phyloP scores from a whole-genome alignment of 2,329 filamentous ascomycete genomes.

The Neonectria coccinea region DNA sequence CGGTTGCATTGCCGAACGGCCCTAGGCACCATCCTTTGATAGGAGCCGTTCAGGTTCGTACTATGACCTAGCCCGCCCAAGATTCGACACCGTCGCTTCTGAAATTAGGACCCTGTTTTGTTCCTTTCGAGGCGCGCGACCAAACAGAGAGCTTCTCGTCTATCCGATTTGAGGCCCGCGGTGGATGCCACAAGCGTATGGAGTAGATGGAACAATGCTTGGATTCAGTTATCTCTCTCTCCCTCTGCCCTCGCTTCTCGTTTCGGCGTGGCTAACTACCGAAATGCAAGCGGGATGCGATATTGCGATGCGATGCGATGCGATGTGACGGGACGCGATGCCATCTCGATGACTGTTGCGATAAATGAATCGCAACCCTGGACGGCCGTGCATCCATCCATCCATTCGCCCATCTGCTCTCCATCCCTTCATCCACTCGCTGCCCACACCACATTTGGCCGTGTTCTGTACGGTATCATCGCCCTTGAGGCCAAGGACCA shows the following conservation, averaged over 20 bases:
- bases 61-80: conserved; percentile 22
- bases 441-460: neutral
- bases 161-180: conserved; percentile 21
- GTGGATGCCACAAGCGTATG: conserved; percentile 9
- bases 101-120: conserved; percentile 34
- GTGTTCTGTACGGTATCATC: conserved; percentile 9
- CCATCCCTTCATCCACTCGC: conserved; percentile 20
- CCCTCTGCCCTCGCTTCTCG: conserved; percentile 1
- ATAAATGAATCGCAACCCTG: neutral
- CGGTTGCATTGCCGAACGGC: neutral
- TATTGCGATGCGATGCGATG: conserved; percentile 13
- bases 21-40: neutral
- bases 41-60: neutral
- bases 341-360: conserved; percentile 3
- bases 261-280: neutral
- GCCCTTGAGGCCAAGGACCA: neutral
- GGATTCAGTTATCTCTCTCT: conserved; percentile 20
- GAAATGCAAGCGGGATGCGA: conserved; percentile 8
- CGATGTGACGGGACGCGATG: conserved; percentile 20
- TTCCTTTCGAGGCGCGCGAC: conserved; percentile 37
- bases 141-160: conserved; percentile 26
- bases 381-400: conserved; percentile 10
- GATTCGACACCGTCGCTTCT: conserved; percentile 33
- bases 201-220: neutral
- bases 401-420: conserved; percentile 22